Percentiles rank a stretch among this genome's conserved stretches.
Evolutionary conservation across 2,329 filamentous ascomycete genomes (phyloP).

Genomic region (Aspergillus piperis): DNA sequence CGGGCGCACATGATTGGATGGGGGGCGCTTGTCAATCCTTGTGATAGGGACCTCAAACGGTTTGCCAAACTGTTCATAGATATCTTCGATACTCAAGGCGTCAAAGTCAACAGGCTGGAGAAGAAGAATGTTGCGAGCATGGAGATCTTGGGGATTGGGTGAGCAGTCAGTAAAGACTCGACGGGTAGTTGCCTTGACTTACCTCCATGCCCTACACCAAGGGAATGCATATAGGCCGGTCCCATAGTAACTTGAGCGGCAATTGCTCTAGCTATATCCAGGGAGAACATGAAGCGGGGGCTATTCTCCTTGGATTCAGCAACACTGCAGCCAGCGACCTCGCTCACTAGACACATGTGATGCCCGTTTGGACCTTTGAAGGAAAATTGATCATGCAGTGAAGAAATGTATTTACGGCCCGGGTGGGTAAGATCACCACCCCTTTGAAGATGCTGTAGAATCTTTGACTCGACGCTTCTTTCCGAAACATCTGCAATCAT

Average conservation of each 20-base stretch:
- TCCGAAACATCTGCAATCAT: no score
- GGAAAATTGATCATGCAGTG: not conserved
- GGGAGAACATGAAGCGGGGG: not conserved
- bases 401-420: not conserved
- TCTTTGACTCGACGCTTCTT: no score
- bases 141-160: no score
- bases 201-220: not conserved
- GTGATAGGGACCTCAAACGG: no score
- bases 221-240: not conserved
- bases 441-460: no score
- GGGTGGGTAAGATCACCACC: not conserved
- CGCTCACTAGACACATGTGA: not conserved
- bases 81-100: no score
- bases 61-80: no score
- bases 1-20: no score
- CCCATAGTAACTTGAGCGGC: not conserved
- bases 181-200: not conserved
- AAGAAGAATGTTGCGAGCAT: not conserved
- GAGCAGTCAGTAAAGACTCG: no score
- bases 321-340: not conserved
- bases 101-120: no score
- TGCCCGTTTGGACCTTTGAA: not conserved
- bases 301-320: not conserved
- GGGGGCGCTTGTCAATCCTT: no score
- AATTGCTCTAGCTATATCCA: not conserved